Evolutionary conservation across 1,284 basidiomycete genomes (phyloP), one percentile per base, ranked within the genome.

Genomic region (Heterobasidion parviporum): DNA sequence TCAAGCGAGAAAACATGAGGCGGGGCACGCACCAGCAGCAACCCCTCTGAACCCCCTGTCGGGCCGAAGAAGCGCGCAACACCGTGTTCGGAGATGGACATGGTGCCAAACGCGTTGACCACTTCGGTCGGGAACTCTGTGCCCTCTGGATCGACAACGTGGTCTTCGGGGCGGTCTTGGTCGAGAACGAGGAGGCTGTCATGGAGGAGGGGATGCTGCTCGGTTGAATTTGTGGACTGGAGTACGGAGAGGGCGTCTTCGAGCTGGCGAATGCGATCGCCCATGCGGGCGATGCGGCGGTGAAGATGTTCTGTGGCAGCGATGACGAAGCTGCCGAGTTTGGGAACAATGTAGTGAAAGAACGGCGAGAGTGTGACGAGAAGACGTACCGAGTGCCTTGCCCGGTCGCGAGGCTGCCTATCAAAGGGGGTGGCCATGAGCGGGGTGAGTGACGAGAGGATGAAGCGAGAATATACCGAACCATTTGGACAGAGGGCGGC

Each of bases 401-500:
- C 12, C 82, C 82, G 20, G 83, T 83, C 1, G 82, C 74, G 16
- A 85, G 68, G 59, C 78, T 82, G 16, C 82, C 79, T 83, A 59
- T 6, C 14, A 20, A 9, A 16, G 33, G 12, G 44, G 16, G 10
- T 26, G 15, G 48, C 14, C 9, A 53, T 56, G 26, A 61, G 20
- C 44, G 43, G 12, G 18, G 1, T 8, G 10, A 49, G 15, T 8
- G 36, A 8, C 50, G 18, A 36, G 26, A 10, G 8, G 26, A 26
- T 26, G 26, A 26, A 26, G 38, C 36, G n/a, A 52, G 10, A 20
- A 36, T 10, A 44, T 18, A 32, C 1, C 66, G 70, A 54, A 81
- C 85, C 86, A 65, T 88, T 88, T 2, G 86, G 86, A 72, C 86
- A 89, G 26, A 89, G 65, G 0, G 82, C 75, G 36, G 81, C 78